phyloP scores from a whole-genome alignment of 2,329 filamentous ascomycete genomes.

The Paracoccidioides lutzii region DNA sequence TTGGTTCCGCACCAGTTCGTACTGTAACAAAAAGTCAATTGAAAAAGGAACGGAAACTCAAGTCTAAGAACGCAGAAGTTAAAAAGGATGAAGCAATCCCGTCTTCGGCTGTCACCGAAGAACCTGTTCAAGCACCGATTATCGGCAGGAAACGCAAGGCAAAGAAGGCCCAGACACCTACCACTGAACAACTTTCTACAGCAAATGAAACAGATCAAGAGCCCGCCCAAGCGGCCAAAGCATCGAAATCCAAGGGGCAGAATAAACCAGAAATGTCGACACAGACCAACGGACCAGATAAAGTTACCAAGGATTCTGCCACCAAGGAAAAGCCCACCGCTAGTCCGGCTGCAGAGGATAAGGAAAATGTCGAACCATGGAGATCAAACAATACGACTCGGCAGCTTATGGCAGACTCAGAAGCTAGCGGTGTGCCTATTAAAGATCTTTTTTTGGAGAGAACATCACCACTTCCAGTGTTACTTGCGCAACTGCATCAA shows the following conservation, averaged over 20 bases:
- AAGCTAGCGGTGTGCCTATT: conserved; percentile 21
- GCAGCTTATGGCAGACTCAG: conserved; percentile 27
- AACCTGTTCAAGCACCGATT: conserved; percentile 47
- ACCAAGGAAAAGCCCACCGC: conserved; percentile 13
- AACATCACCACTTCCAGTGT: conserved; percentile 24
- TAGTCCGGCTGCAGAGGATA: conserved; percentile 5
- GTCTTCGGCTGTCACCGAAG: conserved; percentile 30
- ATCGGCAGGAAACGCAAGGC: conserved; percentile 50
- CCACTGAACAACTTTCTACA: conserved; percentile 2
- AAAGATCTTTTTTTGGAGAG: conserved; percentile 32
- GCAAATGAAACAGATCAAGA: conserved; percentile 6
- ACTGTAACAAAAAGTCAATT: conserved; percentile 49
- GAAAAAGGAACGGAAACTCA: conserved; percentile 45
- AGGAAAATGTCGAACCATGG: conserved; percentile 21
- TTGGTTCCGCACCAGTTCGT: conserved; percentile 47
- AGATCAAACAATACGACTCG: conserved; percentile 28
- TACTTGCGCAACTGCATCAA: conserved; percentile 29
- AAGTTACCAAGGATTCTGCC: conserved; percentile 13
- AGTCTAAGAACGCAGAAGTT: conserved; percentile 34
- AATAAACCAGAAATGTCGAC: conserved; percentile 1
- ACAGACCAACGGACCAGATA: background rate
- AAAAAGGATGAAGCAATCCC: conserved; percentile 29
- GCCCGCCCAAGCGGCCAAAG: background rate
- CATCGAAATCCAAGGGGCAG: background rate
- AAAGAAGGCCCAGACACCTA: conserved; percentile 30